Evolutionary conservation across 441 rosid genomes (phyloP).

Genomic region (Pelargonium exstipulatum): DNA sequence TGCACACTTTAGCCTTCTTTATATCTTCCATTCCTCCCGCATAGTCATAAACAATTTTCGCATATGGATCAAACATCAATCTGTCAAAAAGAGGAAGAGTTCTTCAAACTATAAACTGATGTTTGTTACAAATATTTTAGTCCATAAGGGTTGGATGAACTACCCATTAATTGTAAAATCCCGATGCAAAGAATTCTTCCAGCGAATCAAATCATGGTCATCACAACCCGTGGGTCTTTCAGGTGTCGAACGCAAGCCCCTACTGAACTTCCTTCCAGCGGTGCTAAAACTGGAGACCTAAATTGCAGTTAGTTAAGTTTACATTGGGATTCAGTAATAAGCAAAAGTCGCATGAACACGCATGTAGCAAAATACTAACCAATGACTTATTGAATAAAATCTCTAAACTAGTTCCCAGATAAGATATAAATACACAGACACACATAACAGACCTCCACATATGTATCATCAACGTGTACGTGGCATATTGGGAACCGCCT

Average conservation of each 20-base stretch:
- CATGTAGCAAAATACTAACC: background rate
- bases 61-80: slow-evolving; percentile 88
- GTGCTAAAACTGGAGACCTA: slow-evolving; percentile 92
- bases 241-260: slow-evolving; percentile 25
- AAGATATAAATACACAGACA: background rate
- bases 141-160: slow-evolving; percentile 19
- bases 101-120: no score
- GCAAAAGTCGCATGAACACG: background rate
- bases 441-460: slow-evolving; percentile 52
- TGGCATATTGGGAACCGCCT: slow-evolving; percentile 86
- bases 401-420: slow-evolving; percentile 2
- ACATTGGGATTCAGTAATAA: background rate
- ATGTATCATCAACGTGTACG: slow-evolving; percentile 48
- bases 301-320: slow-evolving; percentile 16
- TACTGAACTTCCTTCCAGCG: slow-evolving; percentile 27
- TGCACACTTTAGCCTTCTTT: slow-evolving; percentile 82
- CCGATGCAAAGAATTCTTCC: slow-evolving; percentile 67
- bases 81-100: slow-evolving; percentile 33
- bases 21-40: slow-evolving; percentile 83
- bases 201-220: slow-evolving; percentile 57
- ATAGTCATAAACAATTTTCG: slow-evolving; percentile 69
- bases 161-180: slow-evolving; percentile 93
- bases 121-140: slow-evolving; percentile 8
- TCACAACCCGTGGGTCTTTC: slow-evolving; percentile 39
- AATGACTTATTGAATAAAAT: background rate